Percentiles rank a stretch among this genome's conserved stretches.
Conservation (phyloP, 768 basidiomycete genomes). For the Tricholomella constricta region DNA sequence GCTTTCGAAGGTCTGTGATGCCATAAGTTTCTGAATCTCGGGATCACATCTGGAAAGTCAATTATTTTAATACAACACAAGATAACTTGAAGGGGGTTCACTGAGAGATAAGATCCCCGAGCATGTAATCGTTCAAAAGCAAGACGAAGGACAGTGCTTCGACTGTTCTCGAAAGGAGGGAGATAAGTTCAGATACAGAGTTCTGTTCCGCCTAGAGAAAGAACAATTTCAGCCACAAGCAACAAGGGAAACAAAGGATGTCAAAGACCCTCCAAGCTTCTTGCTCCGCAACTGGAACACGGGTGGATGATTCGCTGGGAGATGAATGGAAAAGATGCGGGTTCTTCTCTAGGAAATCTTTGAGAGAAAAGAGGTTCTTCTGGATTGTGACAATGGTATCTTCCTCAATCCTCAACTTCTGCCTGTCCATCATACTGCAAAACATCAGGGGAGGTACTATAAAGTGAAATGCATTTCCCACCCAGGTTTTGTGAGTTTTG, state of each 20-base stretch:
- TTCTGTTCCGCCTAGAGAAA: constrained; percentile 69
- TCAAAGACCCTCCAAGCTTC: constrained; percentile 85
- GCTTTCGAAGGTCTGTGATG: constrained; percentile 78
- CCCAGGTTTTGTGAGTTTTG: constrained; percentile 70
- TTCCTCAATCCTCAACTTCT: constrained; percentile 67
- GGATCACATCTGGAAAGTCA: constrained; percentile 60
- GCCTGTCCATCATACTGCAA: constrained; percentile 42
- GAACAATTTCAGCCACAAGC: constrained; percentile 11
- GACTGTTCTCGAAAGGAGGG: constrained; percentile 80
- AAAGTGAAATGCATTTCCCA: constrained; percentile 30
- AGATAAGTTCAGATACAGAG: constrained; percentile 76
- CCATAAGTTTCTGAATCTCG: constrained; percentile 69
- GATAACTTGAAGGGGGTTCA: constrained; percentile 37
- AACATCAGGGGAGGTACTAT: constrained; percentile 1
- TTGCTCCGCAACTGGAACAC: constrained; percentile 66
- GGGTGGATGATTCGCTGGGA: constrained; percentile 66
- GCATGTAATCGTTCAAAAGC: constrained; percentile 86
- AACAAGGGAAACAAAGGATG: not conserved
- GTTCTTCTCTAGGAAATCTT: constrained; percentile 77
- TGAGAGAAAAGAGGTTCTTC: constrained; percentile 76
- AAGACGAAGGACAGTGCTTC: constrained; percentile 95
- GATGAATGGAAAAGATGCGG: constrained; percentile 84
- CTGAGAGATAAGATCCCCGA: constrained; percentile 84
- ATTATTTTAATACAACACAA: not conserved
- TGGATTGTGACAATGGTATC: constrained; percentile 67